Conservation (phyloP, 2,329 filamentous ascomycete genomes). For the Xylariaceae sp. region DNA sequence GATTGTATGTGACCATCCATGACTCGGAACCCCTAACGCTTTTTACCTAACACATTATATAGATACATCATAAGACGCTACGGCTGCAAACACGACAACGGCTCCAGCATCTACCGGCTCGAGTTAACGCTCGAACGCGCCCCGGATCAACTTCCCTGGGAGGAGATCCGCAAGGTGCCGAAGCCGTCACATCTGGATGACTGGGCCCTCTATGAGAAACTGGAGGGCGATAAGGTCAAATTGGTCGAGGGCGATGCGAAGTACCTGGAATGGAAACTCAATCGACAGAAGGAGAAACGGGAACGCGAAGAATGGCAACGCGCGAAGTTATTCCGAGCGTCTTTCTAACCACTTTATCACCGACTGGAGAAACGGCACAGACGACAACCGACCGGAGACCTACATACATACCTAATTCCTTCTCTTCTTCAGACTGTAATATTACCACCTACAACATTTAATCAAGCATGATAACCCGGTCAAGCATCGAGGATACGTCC, state of each 20-base stretch:
- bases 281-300: conserved; percentile 25
- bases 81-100: conserved; percentile 38
- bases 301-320: conserved; percentile 27
- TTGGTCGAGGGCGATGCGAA: conserved; percentile 36
- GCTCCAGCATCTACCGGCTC: conserved; percentile 39
- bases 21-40: not conserved
- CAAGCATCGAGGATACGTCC: no score
- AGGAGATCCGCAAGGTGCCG: conserved; percentile 42
- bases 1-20: conserved; percentile 41
- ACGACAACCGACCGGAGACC: not conserved
- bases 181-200: conserved; percentile 53
- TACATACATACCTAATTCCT: not conserved
- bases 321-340: conserved; percentile 17
- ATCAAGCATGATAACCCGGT: not conserved
- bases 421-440: no score
- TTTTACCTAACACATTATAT: not conserved
- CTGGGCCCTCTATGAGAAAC: conserved; percentile 46
- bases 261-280: conserved; percentile 40
- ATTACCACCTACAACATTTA: not conserved
- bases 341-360: conserved; percentile 6
- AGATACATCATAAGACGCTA: conserved; percentile 49
- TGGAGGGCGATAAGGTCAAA: conserved; percentile 40
- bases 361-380: not conserved
- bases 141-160: conserved; percentile 38
- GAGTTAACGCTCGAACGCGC: conserved; percentile 44